Evolutionary conservation across 164 flowering plant genomes (phyloP), one percentile per base, ranked within the genome.

Genomic region (Protea cynaroides): DNA sequence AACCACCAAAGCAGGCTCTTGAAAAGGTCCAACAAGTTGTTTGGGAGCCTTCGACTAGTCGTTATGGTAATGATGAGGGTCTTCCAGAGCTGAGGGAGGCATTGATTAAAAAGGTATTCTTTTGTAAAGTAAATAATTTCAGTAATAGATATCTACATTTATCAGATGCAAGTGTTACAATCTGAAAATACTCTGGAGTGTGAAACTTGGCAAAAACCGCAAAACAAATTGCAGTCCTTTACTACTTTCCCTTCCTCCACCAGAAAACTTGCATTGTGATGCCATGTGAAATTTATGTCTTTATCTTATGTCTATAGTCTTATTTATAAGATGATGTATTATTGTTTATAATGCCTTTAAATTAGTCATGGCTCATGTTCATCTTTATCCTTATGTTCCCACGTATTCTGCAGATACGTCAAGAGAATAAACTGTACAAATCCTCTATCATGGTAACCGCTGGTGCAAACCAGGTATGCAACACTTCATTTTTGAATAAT

Each of bases 391-490:
- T 49, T 55, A 55, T 63, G 17, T 50, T 25, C 62, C 29, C 49
- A 50, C 58, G 43, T 50, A 4, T 59, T 64, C 61, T 83, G 75
- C 94, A 95, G 99, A 69, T 95, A 69, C 72, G 68, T 7, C 40
- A 67, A 49, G 99, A 92, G 73, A 95, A 95, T 65, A 87, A 92
- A 57, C 68, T 95, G 65, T 67, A 70, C 76, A 95, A 86, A 61
- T 92, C 97, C 44, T 84, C 97, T 8, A 86, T 95, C 68, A 92
- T 95, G 95, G 95, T 95, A 64, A 95, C 99, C 71, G 92, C 98
- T 66, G 99, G 99, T 63, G 97, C 99, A 62, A 95, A 95, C 80
- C 99, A 95, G 98, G 99, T 95, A 49, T 49, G 52, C 46, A 29
- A 29, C 34, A 29, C 34, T 29, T 29, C 34, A 29, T 29, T 29